Conservation (phyloP, 1,284 basidiomycete species). For the Rugosomyces carneus region DNA sequence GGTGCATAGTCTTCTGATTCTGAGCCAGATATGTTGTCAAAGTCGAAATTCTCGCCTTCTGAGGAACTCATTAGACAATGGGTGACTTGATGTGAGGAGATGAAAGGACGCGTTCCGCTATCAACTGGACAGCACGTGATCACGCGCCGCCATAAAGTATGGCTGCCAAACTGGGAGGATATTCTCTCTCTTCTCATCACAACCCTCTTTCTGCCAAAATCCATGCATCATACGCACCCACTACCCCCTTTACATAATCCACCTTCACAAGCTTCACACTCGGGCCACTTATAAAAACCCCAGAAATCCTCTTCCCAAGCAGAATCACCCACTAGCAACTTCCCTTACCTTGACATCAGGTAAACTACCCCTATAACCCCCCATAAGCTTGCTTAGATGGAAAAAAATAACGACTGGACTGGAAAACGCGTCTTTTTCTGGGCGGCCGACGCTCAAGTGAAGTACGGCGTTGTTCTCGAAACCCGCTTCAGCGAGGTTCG, state of each 20-base stretch:
- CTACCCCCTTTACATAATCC: background rate
- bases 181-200: background rate
- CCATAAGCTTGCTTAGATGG: constrained; percentile 3
- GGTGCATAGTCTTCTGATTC: constrained; percentile 63
- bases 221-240: background rate
- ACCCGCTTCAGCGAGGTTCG: constrained; percentile 16
- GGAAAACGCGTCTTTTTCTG: constrained; percentile 22
- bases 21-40: constrained; percentile 52
- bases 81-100: background rate
- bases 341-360: too few species aligned
- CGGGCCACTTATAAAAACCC: background rate
- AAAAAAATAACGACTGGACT: constrained; percentile 13
- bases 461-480: constrained; percentile 20
- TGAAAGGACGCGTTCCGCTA: constrained; percentile 1
- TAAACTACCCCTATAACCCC: too few species aligned
- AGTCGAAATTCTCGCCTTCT: constrained; percentile 61
- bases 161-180: background rate
- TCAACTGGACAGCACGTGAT: constrained; percentile 17
- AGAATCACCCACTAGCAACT: background rate
- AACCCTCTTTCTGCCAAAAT: background rate
- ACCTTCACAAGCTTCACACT: background rate
- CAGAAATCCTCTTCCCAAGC: background rate
- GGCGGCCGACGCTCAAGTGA: constrained; percentile 16
- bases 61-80: constrained; percentile 39
- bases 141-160: background rate